These are phyloP conservation scores for Stephania japonica DNA, from an alignment of 164 flowering plant genomes.

Conservation along the genomic window DNA sequence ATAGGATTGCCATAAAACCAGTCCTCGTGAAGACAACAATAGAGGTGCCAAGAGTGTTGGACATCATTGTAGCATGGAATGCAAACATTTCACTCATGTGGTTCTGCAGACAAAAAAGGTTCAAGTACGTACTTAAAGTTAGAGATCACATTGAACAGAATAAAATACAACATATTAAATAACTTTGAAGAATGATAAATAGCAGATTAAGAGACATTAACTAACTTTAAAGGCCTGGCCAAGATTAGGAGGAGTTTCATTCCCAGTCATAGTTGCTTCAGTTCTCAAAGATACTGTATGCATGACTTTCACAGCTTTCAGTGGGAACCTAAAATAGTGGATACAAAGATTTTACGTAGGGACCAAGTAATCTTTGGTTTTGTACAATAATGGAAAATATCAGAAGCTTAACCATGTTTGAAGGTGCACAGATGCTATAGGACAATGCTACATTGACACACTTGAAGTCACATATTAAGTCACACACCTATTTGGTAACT, in stretches of 20 bases:
- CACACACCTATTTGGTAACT: no score
- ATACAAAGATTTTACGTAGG: neutral
- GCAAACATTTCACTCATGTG: slow-evolving; percentile 99
- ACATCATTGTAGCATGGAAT: slow-evolving; percentile 96
- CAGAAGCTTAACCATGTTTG: neutral
- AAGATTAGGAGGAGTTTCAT: slow-evolving; percentile 60
- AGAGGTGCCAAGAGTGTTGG: slow-evolving; percentile 91
- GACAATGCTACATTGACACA: no score
- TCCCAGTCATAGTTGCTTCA: slow-evolving; percentile 68
- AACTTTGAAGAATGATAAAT: neutral
- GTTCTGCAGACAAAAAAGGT: slow-evolving; percentile 48
- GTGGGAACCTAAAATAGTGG: slow-evolving; percentile 63
- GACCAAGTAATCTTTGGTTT: neutral
- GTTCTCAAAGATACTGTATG: slow-evolving; percentile 90
- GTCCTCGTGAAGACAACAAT: slow-evolving; percentile 92
- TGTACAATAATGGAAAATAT: neutral
- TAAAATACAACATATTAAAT: neutral
- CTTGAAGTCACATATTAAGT: no score
- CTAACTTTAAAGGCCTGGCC: slow-evolving; percentile 83
- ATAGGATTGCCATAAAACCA: slow-evolving; percentile 86
- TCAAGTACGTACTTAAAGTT: slow-evolving; percentile 13
- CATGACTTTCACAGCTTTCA: slow-evolving; percentile 96
- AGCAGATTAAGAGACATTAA: neutral
- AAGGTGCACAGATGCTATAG: neutral
- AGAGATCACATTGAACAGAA: neutral